Base-by-base conservation (phyloP, 169 alveolate species). In the Cryptosporidium parvum region DNA sequence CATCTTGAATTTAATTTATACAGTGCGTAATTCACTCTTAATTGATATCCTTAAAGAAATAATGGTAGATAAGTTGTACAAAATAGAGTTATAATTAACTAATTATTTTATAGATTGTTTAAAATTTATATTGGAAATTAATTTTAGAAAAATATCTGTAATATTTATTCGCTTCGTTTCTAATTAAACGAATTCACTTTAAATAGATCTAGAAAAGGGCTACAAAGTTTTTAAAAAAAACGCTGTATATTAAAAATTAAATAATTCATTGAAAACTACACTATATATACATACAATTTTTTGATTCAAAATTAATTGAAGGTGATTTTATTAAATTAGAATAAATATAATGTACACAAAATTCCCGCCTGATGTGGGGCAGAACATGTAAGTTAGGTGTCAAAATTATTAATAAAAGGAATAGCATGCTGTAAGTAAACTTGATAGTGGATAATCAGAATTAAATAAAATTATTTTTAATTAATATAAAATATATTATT, bases 341-440 rank as follows among this genome's bases (percentile, higher is more conserved):
- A 23, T 1, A 9, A 21, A 26, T 21, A 23, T 12, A n/a, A 0
- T 9, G 23, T 26, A 56, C 62, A 56, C 67, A 48, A 14, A 48
- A 3, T 23, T 56, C 67, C 67, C 67, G 67, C 67, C 67, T 56
- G 35, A 21, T 56, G 67, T 56, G 67, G 67, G 67, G 67, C 35
- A 23, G 10, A 56, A 56, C 67, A 56, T 56, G 67, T 56, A 56
- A 56, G 67, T 56, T 56, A 56, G 29, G 67, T 56, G 67, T 56
- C 67, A 56, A 56, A 53, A 56, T 56, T 56, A 48, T 48, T 48
- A 10, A 48, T 48, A 56, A 21, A 21, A 56, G 35, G 67, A 10
- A 56, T 23, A 56, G 18, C 67, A 48, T 48, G 21, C 23, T 56
- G 35, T 56, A 21, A 56, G 67, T 56, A 56, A 26, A 26, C 2